A percentile compares a stretch with the other conserved stretches of the same genome.
Conservation (phyloP, 768 basidiomycete species). For the Postia placenta region DNA sequence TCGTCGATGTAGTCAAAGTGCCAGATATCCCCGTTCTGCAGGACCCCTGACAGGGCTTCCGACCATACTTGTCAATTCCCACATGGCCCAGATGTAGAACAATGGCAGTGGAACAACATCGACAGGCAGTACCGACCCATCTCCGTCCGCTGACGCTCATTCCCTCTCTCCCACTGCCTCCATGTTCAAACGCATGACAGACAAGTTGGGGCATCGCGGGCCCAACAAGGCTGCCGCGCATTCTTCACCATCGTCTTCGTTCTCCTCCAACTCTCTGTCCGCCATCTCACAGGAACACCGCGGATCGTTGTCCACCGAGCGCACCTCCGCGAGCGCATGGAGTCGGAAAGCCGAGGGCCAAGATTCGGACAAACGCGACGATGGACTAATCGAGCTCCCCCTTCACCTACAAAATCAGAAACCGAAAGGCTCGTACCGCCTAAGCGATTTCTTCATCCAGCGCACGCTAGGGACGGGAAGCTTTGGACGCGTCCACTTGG, state of each 20-base stretch:
- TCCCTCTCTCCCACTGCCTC: constrained; percentile 2
- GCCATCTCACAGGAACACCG: constrained; percentile 38
- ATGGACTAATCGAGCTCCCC: constrained; percentile 5
- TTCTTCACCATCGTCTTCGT: constrained; percentile 16
- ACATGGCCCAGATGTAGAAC: constrained; percentile 8
- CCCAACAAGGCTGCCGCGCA: constrained; percentile 10
- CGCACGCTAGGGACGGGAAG: constrained; percentile 90
- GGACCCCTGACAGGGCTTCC: not conserved
- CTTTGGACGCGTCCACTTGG: constrained; percentile 93
- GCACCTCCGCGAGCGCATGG: constrained; percentile 51
- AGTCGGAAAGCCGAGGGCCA: constrained; percentile 27
- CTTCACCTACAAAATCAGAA: constrained; percentile 29
- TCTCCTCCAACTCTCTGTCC: constrained; percentile 9
- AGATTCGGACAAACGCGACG: constrained; percentile 2
- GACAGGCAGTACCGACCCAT: not conserved
- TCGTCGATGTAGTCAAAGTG: too few species aligned
- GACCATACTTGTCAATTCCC: not conserved
- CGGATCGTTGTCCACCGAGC: constrained; percentile 62
- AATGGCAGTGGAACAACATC: constrained; percentile 11
- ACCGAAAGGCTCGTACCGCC: constrained; percentile 61
- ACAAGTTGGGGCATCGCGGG: constrained; percentile 23
- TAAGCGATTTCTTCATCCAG: constrained; percentile 75
- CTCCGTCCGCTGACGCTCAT: constrained; percentile 2
- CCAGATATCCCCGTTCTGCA: too few species aligned
- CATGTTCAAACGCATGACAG: constrained; percentile 29